Conservation (phyloP, 1,284 basidiomycete genomes). For the Trametes versicolor region DNA sequence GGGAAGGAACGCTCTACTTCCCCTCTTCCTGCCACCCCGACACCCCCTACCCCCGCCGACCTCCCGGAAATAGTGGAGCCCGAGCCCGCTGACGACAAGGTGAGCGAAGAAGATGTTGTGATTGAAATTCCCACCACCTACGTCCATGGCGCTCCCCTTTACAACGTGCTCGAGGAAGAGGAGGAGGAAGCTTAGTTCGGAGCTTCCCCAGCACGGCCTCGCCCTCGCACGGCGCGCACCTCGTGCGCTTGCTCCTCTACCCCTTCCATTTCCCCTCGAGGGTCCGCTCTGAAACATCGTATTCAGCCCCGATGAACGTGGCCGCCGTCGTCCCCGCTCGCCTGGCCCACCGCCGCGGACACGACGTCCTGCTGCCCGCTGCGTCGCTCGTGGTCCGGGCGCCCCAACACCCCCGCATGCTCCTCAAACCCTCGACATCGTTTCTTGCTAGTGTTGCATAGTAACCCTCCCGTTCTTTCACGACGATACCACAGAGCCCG, state of each 20-base stretch:
- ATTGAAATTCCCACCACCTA: constrained; percentile 69
- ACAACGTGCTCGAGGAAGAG: constrained; percentile 87
- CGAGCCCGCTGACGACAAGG: constrained; percentile 34
- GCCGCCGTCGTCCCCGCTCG: constrained; percentile 16
- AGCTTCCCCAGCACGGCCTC: constrained; percentile 32
- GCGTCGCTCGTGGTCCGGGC: constrained; percentile 22
- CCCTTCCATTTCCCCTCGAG: constrained; percentile 22
- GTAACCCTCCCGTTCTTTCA: constrained; percentile 34
- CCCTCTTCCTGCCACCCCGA: constrained; percentile 23
- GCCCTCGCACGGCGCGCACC: constrained; percentile 17
- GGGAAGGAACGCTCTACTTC: constrained; percentile 28
- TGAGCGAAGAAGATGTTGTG: constrained; percentile 40
- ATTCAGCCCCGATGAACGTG: constrained; percentile 34
- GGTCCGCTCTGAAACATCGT: constrained; percentile 36
- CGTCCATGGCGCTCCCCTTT: constrained; percentile 86
- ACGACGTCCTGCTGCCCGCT: constrained; percentile 16
- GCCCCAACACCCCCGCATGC: not conserved
- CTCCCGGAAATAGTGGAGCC: constrained; percentile 39
- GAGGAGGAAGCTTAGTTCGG: constrained; percentile 49
- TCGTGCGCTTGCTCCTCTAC: constrained; percentile 11
- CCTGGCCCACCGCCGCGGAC: not conserved
- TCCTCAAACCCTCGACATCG: not conserved
- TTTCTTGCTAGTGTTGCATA: constrained; percentile 28
- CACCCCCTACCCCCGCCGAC: constrained; percentile 35
- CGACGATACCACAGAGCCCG: constrained; percentile 36